phyloP scores from a whole-genome alignment of 2,329 filamentous ascomycete species.

The Penicillium sp. region DNA sequence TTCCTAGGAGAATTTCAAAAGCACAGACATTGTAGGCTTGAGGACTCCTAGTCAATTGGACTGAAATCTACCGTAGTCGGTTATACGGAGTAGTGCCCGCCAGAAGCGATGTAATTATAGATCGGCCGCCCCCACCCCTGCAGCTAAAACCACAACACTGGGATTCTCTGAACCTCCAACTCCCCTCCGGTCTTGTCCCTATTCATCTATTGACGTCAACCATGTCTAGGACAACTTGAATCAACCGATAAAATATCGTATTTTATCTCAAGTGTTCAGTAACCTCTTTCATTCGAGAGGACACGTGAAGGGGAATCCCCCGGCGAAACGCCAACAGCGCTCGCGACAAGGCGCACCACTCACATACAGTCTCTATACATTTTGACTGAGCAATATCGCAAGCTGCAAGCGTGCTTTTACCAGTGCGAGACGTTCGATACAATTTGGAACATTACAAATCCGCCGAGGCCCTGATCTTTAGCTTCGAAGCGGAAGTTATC shows the following conservation, averaged over 20 bases:
- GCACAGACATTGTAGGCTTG: conserved; percentile 11
- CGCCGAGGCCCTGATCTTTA: not conserved
- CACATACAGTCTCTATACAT: not conserved
- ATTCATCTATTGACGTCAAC: conserved; percentile 7
- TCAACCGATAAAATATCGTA: not conserved
- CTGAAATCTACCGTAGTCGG: conserved; percentile 7
- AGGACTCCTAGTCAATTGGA: conserved; percentile 5
- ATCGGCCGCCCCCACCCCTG: conserved; percentile 28
- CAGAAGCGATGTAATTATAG: conserved; percentile 32
- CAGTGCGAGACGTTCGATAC: not conserved
- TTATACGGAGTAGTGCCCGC: conserved; percentile 11
- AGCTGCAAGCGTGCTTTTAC: not conserved
- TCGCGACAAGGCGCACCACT: not conserved
- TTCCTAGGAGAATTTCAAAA: not conserved
- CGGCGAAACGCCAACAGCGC: not conserved
- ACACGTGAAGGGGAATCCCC: not conserved
- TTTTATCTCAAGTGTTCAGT: not conserved
- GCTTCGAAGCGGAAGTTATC: not conserved
- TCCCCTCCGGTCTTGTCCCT: conserved; percentile 8
- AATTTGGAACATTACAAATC: not conserved
- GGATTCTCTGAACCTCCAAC: conserved; percentile 25
- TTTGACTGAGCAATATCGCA: not conserved
- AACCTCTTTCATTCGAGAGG: not conserved
- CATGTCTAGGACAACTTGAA: conserved; percentile 3
- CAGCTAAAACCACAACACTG: conserved; percentile 36